Evolutionary conservation across 192 early-diverging fungal genomes (phyloP).

Genomic region (Piromyces finnis): DNA sequence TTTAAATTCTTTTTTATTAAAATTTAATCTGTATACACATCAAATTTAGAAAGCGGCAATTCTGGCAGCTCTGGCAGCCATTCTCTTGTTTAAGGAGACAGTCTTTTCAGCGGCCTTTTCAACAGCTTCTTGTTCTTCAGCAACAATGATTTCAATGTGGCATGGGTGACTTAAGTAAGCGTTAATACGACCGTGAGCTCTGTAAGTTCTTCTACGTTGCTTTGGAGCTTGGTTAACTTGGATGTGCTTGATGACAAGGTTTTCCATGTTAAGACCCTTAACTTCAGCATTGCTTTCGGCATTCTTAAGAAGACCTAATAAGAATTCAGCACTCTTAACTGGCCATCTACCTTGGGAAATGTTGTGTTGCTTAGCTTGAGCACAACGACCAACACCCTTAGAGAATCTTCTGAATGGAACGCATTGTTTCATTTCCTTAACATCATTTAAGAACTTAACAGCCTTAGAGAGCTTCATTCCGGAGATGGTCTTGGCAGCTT

Average conservation of each 20-base stretch:
- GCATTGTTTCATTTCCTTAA: slow-evolving; percentile 91
- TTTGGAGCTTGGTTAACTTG: slow-evolving; percentile 97
- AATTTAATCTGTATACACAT: background rate
- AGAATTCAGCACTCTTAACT: slow-evolving; percentile 85
- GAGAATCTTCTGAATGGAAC: slow-evolving; percentile 94
- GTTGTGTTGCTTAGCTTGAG: slow-evolving; percentile 88
- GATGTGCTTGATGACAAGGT: slow-evolving; percentile 81
- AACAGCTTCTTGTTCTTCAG: slow-evolving; percentile 74
- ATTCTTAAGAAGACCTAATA: slow-evolving; percentile 88
- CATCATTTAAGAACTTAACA: slow-evolving; percentile 76
- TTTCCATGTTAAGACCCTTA: slow-evolving; percentile 80
- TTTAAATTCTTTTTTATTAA: background rate
- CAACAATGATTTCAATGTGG: slow-evolving; percentile 89
- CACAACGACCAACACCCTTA: slow-evolving; percentile 90
- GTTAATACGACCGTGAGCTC: slow-evolving; percentile 96
- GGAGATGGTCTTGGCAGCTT: slow-evolving; percentile 80
- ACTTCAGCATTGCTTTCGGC: slow-evolving; percentile 93
- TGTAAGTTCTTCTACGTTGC: slow-evolving; percentile 90
- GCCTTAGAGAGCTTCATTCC: slow-evolving; percentile 87
- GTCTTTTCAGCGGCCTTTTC: slow-evolving; percentile 28
- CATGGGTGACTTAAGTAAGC: slow-evolving; percentile 88
- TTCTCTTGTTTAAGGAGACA: background rate
- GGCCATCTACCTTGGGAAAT: slow-evolving; percentile 91
- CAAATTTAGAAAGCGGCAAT: background rate
- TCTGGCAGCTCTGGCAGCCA: background rate